Evolutionary conservation across 495 filamentous ascomycete species (phyloP), one percentile per base, ranked within the genome.

Genomic region (Acidomyces sp.): DNA sequence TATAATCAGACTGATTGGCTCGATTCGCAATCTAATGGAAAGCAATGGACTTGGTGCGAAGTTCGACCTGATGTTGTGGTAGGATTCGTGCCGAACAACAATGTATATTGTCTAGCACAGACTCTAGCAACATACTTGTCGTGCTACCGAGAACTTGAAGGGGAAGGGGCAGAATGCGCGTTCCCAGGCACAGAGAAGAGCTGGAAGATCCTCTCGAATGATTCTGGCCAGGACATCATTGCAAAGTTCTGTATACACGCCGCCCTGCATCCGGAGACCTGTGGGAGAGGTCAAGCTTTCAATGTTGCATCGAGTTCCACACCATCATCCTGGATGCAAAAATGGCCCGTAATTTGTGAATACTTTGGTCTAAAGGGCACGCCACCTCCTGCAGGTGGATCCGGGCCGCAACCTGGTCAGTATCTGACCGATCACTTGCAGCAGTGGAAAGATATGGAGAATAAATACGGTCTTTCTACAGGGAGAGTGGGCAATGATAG

Each of bases 31-130:
- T 54, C 53, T 12, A 36, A 51, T 12, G 61, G 56, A 18, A 68
- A 69, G 50, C 35, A 31, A 0, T 66, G 65, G 67, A 54, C 41
- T 19, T 67, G 59, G 56, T 63, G 55, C 28, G 62, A 68, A 43
- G 60, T 67, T 34, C 54, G 63, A 3, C 66, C 66, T 1, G 66
- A 69, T 47, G 52, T 54, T n/a, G 61, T 69, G 33, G 49, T 70
- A 10, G 65, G 65, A 0, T 67, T 67, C 35, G 58, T 55, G 9
- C 65, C 65, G 0, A 44, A 51, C 12, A 46, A 48, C 23, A 69
- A 66, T 37, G 56, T 55, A 3, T 64, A 64, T 60, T 62, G 62
- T 41, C 47, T 65, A 20, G 62, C 58, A 0, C 59, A 69, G 44
- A 52, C 56, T 1, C 43, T 68, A 1, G 66, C 49, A 0, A 49